Base-by-base conservation (phyloP, 2,329 filamentous ascomycete genomes). In the Aspergillus calidoustus region DNA sequence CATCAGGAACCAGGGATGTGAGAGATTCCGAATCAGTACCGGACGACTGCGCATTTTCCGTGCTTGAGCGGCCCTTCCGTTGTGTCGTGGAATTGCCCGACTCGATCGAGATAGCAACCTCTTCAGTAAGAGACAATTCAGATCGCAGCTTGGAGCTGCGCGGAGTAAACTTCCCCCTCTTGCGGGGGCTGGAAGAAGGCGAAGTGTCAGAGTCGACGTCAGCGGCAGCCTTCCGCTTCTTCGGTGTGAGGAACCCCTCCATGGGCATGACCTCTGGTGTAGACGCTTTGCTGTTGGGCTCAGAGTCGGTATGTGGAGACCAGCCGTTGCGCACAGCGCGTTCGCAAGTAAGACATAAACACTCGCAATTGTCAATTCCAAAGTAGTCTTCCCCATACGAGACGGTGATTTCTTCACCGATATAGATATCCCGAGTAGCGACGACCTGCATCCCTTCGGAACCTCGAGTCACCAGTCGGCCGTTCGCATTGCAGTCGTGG, bases 321-420 rank as follows among this genome's bases (percentile, higher is more conserved):
- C 96, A 99, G 1, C 95, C 95, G 74, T 97, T 98, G 57, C 85
- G 83, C 60, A 86, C 80, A 3, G 83, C 81, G 23, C 84, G 82
- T 78, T 99, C 95, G 75, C 95, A 99, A 0, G 91, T 95, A 68
- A 86, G 85, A 76, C 95, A 99, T 1, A 99, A 81, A 74, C 95
- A 99, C 74, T 99, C 95, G 76, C 93, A 93, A 69, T 99, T 99
- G 74, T 93, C 88, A 49, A 92, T 89, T 2, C 95, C 95, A 79
- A 99, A 99, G 76, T 99, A 99, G 73, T 92, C 93, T 19, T 96
- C 93, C 25, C 94, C 93, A 71, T 99, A 99, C 0, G 90, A 94
- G 0, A 99, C 95, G 0, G 95, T 99, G 62, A 99, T 96, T 76
- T 99, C 95, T 63, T 99, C 93, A 3, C 93, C 95, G 1, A 90